A percentile compares a stretch with the other conserved stretches of the same genome.
Evolutionary conservation across 2,329 filamentous ascomycete genomes (phyloP).

Genomic region (Arthrocladium fulminans): DNA sequence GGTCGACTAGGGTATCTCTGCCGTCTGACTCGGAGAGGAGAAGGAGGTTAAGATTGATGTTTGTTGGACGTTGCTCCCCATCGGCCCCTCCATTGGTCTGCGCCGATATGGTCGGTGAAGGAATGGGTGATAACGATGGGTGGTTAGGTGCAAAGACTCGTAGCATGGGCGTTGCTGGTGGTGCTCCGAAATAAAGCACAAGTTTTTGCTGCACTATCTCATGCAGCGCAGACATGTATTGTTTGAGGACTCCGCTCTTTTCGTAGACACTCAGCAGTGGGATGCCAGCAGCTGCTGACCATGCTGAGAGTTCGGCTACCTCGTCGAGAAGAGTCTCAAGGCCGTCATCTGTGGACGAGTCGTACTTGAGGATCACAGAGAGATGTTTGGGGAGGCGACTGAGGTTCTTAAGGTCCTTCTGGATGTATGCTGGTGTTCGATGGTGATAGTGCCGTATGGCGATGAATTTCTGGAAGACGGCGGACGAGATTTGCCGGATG

Average conservation of each 20-base stretch:
- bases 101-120: slow-evolving; percentile 12
- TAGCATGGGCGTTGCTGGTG: slow-evolving; percentile 56
- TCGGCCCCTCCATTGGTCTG: slow-evolving; percentile 17
- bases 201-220: slow-evolving; percentile 70
- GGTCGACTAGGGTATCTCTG: slow-evolving; percentile 84
- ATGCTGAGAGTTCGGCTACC: slow-evolving; percentile 82
- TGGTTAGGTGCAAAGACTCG: slow-evolving; percentile 65
- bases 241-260: slow-evolving; percentile 75
- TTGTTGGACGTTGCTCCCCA: neutral
- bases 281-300: slow-evolving; percentile 86
- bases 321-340: slow-evolving; percentile 81
- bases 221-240: slow-evolving; percentile 77
- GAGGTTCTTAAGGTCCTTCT: slow-evolving; percentile 70
- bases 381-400: slow-evolving; percentile 72
- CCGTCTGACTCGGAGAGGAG: slow-evolving; percentile 84
- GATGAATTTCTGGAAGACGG: slow-evolving; percentile 65
- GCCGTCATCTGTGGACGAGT: slow-evolving; percentile 60
- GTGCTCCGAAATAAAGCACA: slow-evolving; percentile 73
- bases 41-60: slow-evolving; percentile 51
- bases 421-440: slow-evolving; percentile 84
- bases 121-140: slow-evolving; percentile 34
- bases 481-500: slow-evolving; percentile 68
- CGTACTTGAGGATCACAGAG: slow-evolving; percentile 71
- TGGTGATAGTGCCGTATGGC: slow-evolving; percentile 91
- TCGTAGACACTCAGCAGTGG: slow-evolving; percentile 85